These are phyloP conservation scores for Porogramme epimiltina DNA, from an alignment of 1,284 basidiomycete species.

Conservation along the genomic window DNA sequence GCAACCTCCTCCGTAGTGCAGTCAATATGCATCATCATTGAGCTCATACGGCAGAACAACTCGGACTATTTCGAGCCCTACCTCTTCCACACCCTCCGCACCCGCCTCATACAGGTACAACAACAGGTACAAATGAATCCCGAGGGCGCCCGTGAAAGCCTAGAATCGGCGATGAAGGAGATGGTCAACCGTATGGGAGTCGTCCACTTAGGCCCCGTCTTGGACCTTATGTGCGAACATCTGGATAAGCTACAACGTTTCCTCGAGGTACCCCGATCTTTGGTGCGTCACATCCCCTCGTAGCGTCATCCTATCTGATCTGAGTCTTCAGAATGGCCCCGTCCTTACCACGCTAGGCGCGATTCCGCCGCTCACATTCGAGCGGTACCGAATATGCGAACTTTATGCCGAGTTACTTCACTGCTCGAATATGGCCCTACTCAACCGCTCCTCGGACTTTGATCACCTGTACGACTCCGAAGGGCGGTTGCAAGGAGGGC, in stretches of 20 bases:
- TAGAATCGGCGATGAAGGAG: slow-evolving; percentile 85
- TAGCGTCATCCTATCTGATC: slow-evolving; percentile 6
- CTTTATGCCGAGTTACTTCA: slow-evolving; percentile 96
- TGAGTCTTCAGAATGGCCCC: slow-evolving; percentile 52
- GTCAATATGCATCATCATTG: slow-evolving; percentile 90
- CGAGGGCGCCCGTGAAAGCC: slow-evolving; percentile 65
- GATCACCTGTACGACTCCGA: slow-evolving; percentile 71
- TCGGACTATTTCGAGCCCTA: slow-evolving; percentile 99
- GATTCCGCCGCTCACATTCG: slow-evolving; percentile 86
- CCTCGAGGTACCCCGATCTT: slow-evolving; percentile 72
- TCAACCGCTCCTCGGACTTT: slow-evolving; percentile 79
- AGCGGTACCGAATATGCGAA: slow-evolving; percentile 97
- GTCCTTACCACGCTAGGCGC: slow-evolving; percentile 73
- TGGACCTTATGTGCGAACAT: slow-evolving; percentile 77
- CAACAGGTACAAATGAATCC: slow-evolving; percentile 49
- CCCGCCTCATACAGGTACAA: slow-evolving; percentile 86
- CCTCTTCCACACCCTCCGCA: slow-evolving; percentile 93
- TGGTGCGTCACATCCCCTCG: slow-evolving; percentile 49
- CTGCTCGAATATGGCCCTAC: slow-evolving; percentile 96
- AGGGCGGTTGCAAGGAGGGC: slow-evolving; percentile 81
- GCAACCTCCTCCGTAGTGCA: slow-evolving; percentile 89
- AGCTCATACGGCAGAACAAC: slow-evolving; percentile 98
- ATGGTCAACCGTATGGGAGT: slow-evolving; percentile 92
- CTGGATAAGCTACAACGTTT: slow-evolving; percentile 76
- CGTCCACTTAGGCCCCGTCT: slow-evolving; percentile 87